A percentile compares a stretch with the other conserved stretches of the same genome.
These are phyloP conservation scores for Colletotrichum sp. DNA, from an alignment of 2,329 filamentous ascomycete genomes.

Conservation along the genomic window DNA sequence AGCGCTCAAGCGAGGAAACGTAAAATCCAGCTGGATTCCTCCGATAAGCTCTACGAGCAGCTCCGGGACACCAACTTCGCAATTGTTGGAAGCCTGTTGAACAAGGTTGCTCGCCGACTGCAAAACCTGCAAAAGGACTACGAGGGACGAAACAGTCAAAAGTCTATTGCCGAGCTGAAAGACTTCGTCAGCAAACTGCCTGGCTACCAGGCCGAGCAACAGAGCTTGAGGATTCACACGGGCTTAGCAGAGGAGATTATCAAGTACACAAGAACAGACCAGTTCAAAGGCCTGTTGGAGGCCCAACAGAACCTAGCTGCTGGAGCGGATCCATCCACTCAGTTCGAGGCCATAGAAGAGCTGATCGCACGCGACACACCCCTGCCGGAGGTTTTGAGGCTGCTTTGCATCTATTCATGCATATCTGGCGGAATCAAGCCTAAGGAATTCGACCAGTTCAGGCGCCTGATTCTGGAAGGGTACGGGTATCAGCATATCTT, in stretches of 20 bases:
- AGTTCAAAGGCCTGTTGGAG: conserved; percentile 87
- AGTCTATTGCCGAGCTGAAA: conserved; percentile 85
- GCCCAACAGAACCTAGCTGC: conserved; percentile 96
- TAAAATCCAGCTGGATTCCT: conserved; percentile 87
- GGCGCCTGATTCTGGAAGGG: conserved; percentile 84
- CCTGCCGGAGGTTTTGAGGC: conserved; percentile 78
- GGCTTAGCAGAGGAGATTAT: conserved; percentile 94
- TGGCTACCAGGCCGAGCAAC: conserved; percentile 90
- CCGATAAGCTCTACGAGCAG: conserved; percentile 86
- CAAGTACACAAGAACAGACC: conserved; percentile 87
- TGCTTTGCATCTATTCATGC: conserved; percentile 91
- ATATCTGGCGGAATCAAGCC: conserved; percentile 87
- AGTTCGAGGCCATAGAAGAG: conserved; percentile 92
- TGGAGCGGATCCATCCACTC: conserved; percentile 84
- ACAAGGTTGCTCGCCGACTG: conserved; percentile 87
- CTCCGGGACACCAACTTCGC: conserved; percentile 94
- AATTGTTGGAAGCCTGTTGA: conserved; percentile 86
- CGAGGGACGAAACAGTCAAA: conserved; percentile 83
- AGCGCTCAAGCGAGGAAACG: conserved; percentile 72
- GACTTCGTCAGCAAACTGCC: conserved; percentile 96
- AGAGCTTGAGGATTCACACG: conserved; percentile 90
- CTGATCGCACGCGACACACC: conserved; percentile 89
- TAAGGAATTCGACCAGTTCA: conserved; percentile 89
- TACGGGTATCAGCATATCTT: conserved; percentile 96
- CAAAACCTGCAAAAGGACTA: conserved; percentile 85